Evolutionary conservation across 257 asterid species (phyloP).

Genomic region (Solanum bulbocastanum): DNA sequence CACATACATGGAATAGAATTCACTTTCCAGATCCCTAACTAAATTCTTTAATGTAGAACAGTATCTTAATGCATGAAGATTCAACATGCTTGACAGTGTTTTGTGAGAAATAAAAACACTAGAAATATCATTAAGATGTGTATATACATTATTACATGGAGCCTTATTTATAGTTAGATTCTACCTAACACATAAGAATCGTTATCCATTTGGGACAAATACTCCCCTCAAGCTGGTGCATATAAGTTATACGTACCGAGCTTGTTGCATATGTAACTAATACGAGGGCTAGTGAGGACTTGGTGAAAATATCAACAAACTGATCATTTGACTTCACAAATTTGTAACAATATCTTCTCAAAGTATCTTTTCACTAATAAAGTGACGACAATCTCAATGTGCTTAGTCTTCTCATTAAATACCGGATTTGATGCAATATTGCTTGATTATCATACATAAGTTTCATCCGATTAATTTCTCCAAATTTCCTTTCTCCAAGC

Average conservation of each 20-base stretch:
- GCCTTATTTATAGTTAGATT: not conserved
- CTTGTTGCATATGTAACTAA: not conserved
- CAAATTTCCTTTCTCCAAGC: not conserved
- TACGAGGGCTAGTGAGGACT: not conserved
- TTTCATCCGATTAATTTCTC: not conserved
- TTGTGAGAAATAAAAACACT: not conserved
- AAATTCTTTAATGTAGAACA: not conserved
- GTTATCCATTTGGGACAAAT: not conserved
- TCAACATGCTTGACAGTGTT: not conserved
- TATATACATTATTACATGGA: not conserved
- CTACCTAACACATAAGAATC: not conserved
- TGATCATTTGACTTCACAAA: not conserved
- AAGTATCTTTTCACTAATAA: not conserved
- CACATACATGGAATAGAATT: not conserved
- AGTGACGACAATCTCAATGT: not conserved
- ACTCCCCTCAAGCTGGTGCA: not conserved
- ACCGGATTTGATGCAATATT: not conserved
- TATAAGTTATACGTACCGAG: not conserved
- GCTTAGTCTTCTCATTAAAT: not conserved
- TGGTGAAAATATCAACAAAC: not conserved
- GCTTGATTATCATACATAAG: not conserved
- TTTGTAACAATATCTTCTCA: not conserved
- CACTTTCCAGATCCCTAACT: not conserved
- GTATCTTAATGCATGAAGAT: not conserved
- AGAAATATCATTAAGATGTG: not conserved